phyloP scores from a whole-genome alignment of 805 yeast species.

The Wickerhamomyces subpelliculosus region DNA sequence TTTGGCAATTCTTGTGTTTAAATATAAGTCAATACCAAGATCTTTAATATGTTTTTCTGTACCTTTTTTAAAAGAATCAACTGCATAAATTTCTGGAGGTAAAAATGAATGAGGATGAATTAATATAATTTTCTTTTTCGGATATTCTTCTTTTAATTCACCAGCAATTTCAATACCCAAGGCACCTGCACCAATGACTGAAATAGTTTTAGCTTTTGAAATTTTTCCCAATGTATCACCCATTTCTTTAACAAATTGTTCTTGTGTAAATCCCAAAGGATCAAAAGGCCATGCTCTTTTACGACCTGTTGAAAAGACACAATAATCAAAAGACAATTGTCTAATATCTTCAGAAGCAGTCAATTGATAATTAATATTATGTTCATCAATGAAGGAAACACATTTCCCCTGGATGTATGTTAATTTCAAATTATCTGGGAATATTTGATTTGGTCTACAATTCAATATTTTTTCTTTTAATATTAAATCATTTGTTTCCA shows the following conservation, averaged over 20 bases:
- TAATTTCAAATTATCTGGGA: conserved; percentile 11
- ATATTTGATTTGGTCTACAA: conserved; percentile 2
- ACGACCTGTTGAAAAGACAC: conserved; percentile 42
- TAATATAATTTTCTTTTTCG: conserved; percentile 30
- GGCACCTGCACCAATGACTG: conserved; percentile 47
- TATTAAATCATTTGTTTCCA: conserved; percentile 28
- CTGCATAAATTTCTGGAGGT: conserved; percentile 31
- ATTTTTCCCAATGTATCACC: conserved; percentile 24
- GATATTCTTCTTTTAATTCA: conserved; percentile 34
- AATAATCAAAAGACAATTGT: conserved; percentile 36
- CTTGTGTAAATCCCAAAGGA: conserved; percentile 35
- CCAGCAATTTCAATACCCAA: conserved; percentile 45
- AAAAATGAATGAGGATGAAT: conserved; percentile 35
- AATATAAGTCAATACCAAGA: conserved; percentile 19
- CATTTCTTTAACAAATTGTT: conserved; percentile 38
- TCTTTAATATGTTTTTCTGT: conserved; percentile 9
- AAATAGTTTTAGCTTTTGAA: conserved; percentile 28
- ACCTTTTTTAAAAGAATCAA: conserved; percentile 15
- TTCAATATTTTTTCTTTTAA: conserved; percentile 10
- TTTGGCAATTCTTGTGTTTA: conserved; percentile 26
- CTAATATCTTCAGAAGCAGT: conserved; percentile 16
- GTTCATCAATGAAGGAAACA: conserved; percentile 16
- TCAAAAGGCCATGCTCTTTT: conserved; percentile 48
- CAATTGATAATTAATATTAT: conserved; percentile 10
- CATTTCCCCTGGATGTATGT: conserved; percentile 19